phyloP scores from a whole-genome alignment of 306 rosid genomes.

The Vicia faba region DNA sequence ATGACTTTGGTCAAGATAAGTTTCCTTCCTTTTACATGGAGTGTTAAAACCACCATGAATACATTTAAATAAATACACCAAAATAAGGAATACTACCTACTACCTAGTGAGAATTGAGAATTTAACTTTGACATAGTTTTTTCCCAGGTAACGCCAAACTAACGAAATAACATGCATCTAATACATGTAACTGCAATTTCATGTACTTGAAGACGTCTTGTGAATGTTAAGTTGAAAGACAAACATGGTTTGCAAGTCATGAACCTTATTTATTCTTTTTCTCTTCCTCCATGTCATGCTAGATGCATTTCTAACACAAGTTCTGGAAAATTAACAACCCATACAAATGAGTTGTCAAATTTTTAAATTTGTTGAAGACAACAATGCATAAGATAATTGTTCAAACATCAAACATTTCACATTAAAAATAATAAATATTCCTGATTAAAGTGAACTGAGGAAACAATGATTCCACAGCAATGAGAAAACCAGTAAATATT shows the following conservation, averaged over 20 bases:
- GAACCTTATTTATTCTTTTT: background rate
- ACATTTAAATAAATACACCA: constrained; percentile 1
- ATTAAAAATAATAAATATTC: background rate
- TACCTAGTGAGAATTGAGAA: background rate
- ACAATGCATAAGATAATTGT: constrained; percentile 6
- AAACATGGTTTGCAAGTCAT: constrained; percentile 11
- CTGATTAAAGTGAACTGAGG: no score
- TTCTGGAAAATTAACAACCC: constrained; percentile 30
- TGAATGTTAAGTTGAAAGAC: constrained; percentile 6
- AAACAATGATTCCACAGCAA: constrained; percentile 29
- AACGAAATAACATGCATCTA: constrained; percentile 6
- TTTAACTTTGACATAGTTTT: constrained; percentile 1
- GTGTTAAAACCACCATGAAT: constrained; percentile 3
- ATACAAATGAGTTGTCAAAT: constrained; percentile 20
- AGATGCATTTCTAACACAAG: constrained; percentile 8
- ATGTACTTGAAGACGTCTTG: constrained; percentile 7
- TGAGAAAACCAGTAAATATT: constrained; percentile 30
- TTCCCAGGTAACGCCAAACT: constrained; percentile 1
- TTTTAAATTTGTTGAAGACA: constrained; percentile 32
- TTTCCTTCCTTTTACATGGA: constrained; percentile 9
- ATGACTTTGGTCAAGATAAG: constrained; percentile 25
- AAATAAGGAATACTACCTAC: background rate
- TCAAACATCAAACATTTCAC: constrained; percentile 15
- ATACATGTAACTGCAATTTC: constrained; percentile 9
- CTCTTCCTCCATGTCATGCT: background rate